Base-by-base conservation (phyloP, 495 filamentous ascomycete species). In the Sordaria brevicollis region DNA sequence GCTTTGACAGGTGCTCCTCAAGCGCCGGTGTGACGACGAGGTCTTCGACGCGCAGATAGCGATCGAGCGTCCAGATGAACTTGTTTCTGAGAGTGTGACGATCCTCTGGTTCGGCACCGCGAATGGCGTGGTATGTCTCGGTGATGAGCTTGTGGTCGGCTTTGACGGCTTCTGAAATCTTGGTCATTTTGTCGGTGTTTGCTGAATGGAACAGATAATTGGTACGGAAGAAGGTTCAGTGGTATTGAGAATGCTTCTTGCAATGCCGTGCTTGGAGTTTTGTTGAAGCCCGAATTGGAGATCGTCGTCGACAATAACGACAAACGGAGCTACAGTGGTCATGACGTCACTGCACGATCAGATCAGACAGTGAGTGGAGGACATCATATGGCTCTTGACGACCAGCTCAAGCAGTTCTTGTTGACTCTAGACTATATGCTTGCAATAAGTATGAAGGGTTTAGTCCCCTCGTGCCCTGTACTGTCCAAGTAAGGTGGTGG, bases 1-100 rank as follows among this genome's bases (percentile, higher is more conserved):
- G 38, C 10, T 68, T 68, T 3, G 68, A 68, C 1, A 76, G 57
- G 35, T 75, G 71, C 29, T 74, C 37, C 9, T 78, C 74, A 3
- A 78, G 65, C 0, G 77, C 73, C 2, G 77, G 77, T 33, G 73
- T 71, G 15, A 78, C 65, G 33, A 76, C 71, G 1, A 78, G 74
- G n/a, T 78, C 74, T 31, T 78, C 77, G 33, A 74, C 70, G 2
- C 76, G 71, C 13, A 78, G 71, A 21, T 77, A 78, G 15, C 74
- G 71, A 19, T 73, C 69, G 7, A 78, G 57, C 11, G 49, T 54
- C 77, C 77, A 78, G 39, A 78, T 67, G 68, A 78, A 76, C 19
- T 73, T 49, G 57, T 73, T 72, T 3, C 11, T 15, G 11, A 57
- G 11, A 1, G 70, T 49, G 15, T 72, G 38, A 67, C 72, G 70